Percentiles rank a stretch among this genome's conserved stretches.
phyloP scores from a whole-genome alignment of 805 yeast species.

The Pichia paraexigua region DNA sequence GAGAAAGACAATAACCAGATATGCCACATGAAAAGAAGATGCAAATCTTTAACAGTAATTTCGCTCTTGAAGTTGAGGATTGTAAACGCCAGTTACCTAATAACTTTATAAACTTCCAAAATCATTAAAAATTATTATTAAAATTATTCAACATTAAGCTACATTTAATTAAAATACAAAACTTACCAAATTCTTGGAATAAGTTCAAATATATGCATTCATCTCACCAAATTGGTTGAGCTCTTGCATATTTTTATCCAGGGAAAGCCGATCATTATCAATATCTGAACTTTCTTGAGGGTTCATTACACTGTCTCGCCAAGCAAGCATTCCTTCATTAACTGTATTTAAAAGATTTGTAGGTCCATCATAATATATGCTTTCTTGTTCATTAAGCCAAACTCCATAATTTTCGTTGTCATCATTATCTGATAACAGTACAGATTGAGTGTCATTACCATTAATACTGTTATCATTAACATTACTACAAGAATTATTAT shows the following conservation, averaged over 20 bases:
- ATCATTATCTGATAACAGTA: not conserved
- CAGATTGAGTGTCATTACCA: not conserved
- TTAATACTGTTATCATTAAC: not conserved
- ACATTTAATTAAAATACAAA: not conserved
- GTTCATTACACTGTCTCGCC: slow-evolving; percentile 17
- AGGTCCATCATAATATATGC: slow-evolving; percentile 49
- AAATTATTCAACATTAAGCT: not conserved
- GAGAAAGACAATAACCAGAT: not conserved
- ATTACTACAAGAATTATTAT: not conserved
- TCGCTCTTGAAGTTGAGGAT: not conserved
- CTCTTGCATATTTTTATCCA: slow-evolving; percentile 1
- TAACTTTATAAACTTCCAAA: too few relatives aligned
- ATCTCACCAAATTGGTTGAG: slow-evolving; percentile 4
- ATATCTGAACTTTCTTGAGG: slow-evolving; percentile 1
- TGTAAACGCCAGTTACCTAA: too few relatives aligned
- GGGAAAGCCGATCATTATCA: not conserved
- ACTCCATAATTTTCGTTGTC: not conserved
- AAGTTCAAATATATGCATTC: slow-evolving; percentile 5
- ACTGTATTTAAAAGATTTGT: slow-evolving; percentile 63
- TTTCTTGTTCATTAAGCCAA: slow-evolving; percentile 47
- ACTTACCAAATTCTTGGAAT: not conserved
- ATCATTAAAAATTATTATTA: too few relatives aligned
- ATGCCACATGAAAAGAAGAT: not conserved
- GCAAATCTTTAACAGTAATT: too few relatives aligned
- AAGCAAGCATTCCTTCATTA: slow-evolving; percentile 27